phyloP scores from a whole-genome alignment of 805 yeast species.

The Nakazawaea siamensis region DNA sequence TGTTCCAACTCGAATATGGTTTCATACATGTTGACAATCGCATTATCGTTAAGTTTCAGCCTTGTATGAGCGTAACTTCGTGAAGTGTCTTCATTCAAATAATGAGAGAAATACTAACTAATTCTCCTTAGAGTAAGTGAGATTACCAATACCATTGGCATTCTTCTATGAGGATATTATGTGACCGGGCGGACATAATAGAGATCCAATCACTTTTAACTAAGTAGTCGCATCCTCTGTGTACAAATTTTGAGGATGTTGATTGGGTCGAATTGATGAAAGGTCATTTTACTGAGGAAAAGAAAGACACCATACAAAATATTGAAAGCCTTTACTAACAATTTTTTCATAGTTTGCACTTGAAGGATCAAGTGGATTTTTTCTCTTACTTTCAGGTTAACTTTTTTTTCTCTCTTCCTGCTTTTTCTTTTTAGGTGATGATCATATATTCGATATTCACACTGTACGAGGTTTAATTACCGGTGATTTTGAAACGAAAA shows the following conservation, averaged over 20 bases:
- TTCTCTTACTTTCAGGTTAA: too few species aligned
- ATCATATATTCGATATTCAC: slow-evolving; percentile 39
- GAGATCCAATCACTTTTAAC: slow-evolving; percentile 23
- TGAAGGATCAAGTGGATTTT: slow-evolving; percentile 7
- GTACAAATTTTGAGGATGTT: slow-evolving; percentile 41
- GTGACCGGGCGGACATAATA: slow-evolving; percentile 49
- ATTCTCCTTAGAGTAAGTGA: too few species aligned
- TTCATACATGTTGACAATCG: slow-evolving; percentile 40
- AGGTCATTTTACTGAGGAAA: slow-evolving; percentile 22
- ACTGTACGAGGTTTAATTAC: slow-evolving; percentile 37
- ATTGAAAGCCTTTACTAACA: background rate
- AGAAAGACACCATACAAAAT: background rate
- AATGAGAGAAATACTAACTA: background rate
- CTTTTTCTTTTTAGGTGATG: slow-evolving; percentile 19
- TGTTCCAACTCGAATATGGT: slow-evolving; percentile 48
- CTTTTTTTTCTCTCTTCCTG: too few species aligned
- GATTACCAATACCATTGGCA: background rate
- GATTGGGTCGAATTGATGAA: slow-evolving; percentile 42
- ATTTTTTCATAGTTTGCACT: background rate
- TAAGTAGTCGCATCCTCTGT: slow-evolving; percentile 42
- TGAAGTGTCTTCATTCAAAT: background rate
- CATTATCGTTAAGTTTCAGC: slow-evolving; percentile 55
- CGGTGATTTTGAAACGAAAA: slow-evolving; percentile 30
- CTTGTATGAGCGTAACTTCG: slow-evolving; percentile 39
- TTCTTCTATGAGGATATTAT: slow-evolving; percentile 12